phyloP scores from a whole-genome alignment of 768 basidiomycete genomes.

The Psilocybe cubensis region DNA sequence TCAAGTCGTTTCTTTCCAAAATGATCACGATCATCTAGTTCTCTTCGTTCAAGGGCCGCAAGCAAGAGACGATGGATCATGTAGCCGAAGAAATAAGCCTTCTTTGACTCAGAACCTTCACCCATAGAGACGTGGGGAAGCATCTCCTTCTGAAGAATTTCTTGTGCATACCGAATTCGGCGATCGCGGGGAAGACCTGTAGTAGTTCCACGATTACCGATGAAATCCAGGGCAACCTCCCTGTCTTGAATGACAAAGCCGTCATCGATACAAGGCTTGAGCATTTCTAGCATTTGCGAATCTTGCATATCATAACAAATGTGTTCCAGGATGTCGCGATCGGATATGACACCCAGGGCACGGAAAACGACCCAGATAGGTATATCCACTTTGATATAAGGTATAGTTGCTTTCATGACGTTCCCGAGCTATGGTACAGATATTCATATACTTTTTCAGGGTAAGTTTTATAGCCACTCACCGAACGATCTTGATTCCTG shows the following conservation, averaged over 20 bases:
- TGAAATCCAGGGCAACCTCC: conserved; percentile 96
- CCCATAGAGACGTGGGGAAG: conserved; percentile 95
- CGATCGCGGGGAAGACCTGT: conserved; percentile 90
- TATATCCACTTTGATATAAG: conserved; percentile 98
- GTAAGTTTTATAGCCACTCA: conserved; percentile 42
- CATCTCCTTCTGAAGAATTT: conserved; percentile 99
- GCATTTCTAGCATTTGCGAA: conserved; percentile 94
- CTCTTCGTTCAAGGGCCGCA: conserved; percentile 91
- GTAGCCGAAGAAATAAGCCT: conserved; percentile 99
- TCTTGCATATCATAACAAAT: conserved; percentile 99
- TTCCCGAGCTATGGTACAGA: conserved; percentile 66
- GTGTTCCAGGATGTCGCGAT: conserved; percentile 96
- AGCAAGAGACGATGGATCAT: conserved; percentile 97
- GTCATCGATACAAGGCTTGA: conserved; percentile 98
- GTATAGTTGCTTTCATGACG: conserved; percentile 96
- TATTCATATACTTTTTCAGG: conserved; percentile 5
- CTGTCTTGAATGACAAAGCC: conserved; percentile 98
- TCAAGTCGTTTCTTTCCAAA: conserved; percentile 98
- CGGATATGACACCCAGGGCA: conserved; percentile 95
- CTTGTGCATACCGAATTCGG: conserved; percentile 94
- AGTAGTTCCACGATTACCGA: conserved; percentile 96
- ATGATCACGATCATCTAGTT: conserved; percentile 98
- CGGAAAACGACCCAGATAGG: conserved; percentile 99
- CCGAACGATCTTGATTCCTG: conserved; percentile 84
- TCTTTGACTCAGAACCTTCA: conserved; percentile 95